phyloP scores from a whole-genome alignment of 2,329 filamentous ascomycete species.

The Phoma sp. region DNA sequence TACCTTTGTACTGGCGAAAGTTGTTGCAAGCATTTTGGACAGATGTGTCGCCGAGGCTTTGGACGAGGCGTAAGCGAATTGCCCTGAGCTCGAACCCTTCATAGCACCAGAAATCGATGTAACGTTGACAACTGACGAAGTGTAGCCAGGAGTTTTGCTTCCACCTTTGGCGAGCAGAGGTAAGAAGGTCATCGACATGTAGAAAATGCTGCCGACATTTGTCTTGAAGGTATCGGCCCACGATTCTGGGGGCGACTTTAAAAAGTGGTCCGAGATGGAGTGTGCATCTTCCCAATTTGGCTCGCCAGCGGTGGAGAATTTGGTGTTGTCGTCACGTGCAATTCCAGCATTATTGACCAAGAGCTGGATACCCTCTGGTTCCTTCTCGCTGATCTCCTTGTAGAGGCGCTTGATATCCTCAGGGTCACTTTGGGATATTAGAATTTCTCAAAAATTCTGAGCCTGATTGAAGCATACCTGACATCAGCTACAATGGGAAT shows the following conservation, averaged over 20 bases:
- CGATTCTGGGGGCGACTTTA: conserved; percentile 53
- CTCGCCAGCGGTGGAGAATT: conserved; percentile 55
- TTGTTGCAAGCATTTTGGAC: conserved; percentile 54
- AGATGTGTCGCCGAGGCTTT: conserved; percentile 58
- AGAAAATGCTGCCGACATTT: conserved; percentile 59
- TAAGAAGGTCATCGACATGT: conserved; percentile 61
- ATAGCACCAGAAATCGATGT: conserved; percentile 58
- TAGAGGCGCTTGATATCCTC: conserved; percentile 53
- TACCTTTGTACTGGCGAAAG: conserved; percentile 51
- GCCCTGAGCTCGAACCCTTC: conserved; percentile 56
- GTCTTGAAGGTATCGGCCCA: conserved; percentile 60
- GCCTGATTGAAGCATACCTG: conserved; percentile 24
- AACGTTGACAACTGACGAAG: conserved; percentile 60
- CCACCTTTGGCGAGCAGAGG: conserved; percentile 59
- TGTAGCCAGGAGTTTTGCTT: conserved; percentile 54
- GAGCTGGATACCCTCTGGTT: conserved; percentile 60
- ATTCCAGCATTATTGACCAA: conserved; percentile 62
- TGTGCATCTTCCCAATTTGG: conserved; percentile 56
- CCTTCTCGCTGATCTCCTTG: conserved; percentile 51
- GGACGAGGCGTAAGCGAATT: conserved; percentile 59
- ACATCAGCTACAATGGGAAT: conserved; percentile 45
- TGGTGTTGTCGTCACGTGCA: conserved; percentile 59
- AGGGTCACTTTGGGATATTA: conserved; percentile 50
- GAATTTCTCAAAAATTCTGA: neutral
- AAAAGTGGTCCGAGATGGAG: conserved; percentile 58